Evolutionary conservation across 2,329 filamentous ascomycete genomes (phyloP).

Genomic region (Diaporthe ilicicola): DNA sequence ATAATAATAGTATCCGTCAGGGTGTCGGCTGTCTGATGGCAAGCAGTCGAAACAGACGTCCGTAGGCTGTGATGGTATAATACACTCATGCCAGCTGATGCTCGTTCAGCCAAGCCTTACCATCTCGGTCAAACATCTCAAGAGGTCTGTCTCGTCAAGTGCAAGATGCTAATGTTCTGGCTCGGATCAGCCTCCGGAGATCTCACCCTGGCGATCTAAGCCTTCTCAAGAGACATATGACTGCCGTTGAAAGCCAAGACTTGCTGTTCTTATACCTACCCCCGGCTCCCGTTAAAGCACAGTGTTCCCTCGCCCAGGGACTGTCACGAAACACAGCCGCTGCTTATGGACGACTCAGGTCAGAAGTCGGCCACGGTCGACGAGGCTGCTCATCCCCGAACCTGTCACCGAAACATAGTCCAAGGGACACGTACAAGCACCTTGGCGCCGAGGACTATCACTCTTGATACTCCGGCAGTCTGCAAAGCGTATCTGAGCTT

Average conservation of each 20-base stretch:
- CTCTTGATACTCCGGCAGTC: conserved; percentile 23
- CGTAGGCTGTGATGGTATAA: neutral
- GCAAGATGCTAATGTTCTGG: conserved; percentile 12
- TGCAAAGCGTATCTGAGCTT: conserved; percentile 18
- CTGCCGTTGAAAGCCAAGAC: conserved; percentile 18
- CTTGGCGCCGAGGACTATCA: conserved; percentile 22
- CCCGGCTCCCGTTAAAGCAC: neutral
- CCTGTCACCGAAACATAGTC: conserved; percentile 11
- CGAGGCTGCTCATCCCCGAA: conserved; percentile 14
- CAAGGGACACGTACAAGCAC: conserved; percentile 11
- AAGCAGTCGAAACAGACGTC: neutral
- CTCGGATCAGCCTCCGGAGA: conserved; percentile 14
- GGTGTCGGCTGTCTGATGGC: neutral
- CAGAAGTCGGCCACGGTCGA: conserved; percentile 7
- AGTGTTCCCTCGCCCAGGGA: conserved; percentile 11
- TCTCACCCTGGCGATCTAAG: neutral
- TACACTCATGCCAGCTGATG: neutral
- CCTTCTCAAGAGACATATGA: conserved; percentile 6
- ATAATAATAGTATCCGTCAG: conserved; percentile 3
- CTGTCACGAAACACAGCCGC: conserved; percentile 19
- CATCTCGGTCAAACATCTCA: conserved; percentile 6
- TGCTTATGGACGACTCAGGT: conserved; percentile 8
- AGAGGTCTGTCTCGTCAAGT: conserved; percentile 15
- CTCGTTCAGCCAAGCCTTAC: conserved; percentile 1
- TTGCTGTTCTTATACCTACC: neutral